These are phyloP conservation scores for Pseudoscleropodium purum DNA, from an alignment of 225 moss, liverwort and hornwort genomes.

Conservation along the genomic window DNA sequence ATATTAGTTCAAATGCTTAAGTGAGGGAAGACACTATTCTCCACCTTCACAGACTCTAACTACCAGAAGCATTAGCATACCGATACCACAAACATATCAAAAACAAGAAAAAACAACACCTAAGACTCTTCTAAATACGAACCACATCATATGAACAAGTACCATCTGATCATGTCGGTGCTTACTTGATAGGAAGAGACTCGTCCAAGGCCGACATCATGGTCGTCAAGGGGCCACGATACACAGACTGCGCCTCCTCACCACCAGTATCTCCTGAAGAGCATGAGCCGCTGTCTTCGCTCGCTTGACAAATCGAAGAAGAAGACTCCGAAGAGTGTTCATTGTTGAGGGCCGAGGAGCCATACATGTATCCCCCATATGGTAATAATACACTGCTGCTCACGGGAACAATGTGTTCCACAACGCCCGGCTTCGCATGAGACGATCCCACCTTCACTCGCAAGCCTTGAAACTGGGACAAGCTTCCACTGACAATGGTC, in stretches of 20 bases:
- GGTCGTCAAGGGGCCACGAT: conserved; percentile 49
- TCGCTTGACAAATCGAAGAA: conserved; percentile 69
- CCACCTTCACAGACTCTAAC: background rate
- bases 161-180: background rate
- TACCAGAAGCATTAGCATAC: background rate
- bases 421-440: conserved; percentile 22
- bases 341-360: conserved; percentile 3
- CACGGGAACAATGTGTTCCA: conserved; percentile 9
- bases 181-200: conserved; percentile 89
- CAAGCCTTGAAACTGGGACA: conserved; percentile 7
- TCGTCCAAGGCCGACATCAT: conserved; percentile 52
- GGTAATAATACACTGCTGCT: background rate
- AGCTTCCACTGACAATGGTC: background rate
- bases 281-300: conserved; percentile 64
- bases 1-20: background rate
- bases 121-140: background rate
- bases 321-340: conserved; percentile 59
- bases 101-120: background rate
- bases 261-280: conserved; percentile 48
- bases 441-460: conserved; percentile 1
- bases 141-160: background rate
- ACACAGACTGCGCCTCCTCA: conserved; percentile 76
- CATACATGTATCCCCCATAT: background rate
- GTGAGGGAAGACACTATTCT: background rate
- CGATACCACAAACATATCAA: background rate